Conservation (phyloP, 2,329 filamentous ascomycete species). For the Lomentospora prolificans region DNA sequence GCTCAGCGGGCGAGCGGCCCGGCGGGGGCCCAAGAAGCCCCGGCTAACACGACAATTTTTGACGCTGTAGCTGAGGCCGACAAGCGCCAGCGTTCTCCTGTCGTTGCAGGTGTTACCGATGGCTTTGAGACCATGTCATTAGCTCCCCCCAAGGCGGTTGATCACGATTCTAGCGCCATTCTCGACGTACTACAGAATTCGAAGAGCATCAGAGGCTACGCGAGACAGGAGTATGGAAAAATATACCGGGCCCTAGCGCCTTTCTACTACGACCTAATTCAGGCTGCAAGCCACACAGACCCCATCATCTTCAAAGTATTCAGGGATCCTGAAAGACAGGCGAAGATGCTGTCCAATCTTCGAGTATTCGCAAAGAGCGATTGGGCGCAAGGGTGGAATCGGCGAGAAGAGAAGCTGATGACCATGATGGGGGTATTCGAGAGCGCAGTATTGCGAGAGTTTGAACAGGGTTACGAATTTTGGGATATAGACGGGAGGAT, state of each 20-base stretch:
- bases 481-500: constrained; percentile 84
- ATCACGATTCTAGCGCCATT: constrained; percentile 42
- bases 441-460: constrained; percentile 80
- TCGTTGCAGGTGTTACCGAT: constrained; percentile 28
- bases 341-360: constrained; percentile 77
- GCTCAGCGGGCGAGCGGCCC: constrained; percentile 19
- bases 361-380: constrained; percentile 72
- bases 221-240: constrained; percentile 82
- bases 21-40: constrained; percentile 15
- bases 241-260: constrained; percentile 81
- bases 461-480: constrained; percentile 82
- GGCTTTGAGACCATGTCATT: constrained; percentile 72
- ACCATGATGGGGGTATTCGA: constrained; percentile 78
- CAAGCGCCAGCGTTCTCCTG: constrained; percentile 21
- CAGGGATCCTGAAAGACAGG: constrained; percentile 80
- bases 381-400: constrained; percentile 61
- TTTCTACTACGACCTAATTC: constrained; percentile 76
- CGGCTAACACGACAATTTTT: constrained; percentile 50
- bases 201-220: constrained; percentile 72
- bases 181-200: constrained; percentile 61
- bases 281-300: constrained; percentile 63
- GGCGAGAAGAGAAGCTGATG: constrained; percentile 61
- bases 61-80: constrained; percentile 58
- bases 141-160: constrained; percentile 16
- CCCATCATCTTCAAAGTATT: constrained; percentile 81